Evolutionary conservation across 2,329 filamentous ascomycete species (phyloP).

Genomic region (Pseudogymnoascus sp.): DNA sequence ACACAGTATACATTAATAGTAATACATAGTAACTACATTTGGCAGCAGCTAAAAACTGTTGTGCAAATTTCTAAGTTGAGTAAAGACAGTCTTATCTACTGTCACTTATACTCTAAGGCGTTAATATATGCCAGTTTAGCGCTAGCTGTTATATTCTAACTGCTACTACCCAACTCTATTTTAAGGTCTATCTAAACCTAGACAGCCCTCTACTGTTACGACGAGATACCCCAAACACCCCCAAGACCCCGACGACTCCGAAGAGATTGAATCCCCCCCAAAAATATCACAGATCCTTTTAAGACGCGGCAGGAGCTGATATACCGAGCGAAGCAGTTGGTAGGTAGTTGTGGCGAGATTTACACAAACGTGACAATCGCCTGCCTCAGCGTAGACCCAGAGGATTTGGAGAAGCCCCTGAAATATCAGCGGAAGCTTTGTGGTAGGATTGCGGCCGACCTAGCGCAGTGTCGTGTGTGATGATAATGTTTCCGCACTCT

Average conservation of each 20-base stretch:
- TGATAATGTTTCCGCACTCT: neutral
- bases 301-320: neutral
- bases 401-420: conserved; percentile 21
- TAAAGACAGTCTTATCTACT: neutral
- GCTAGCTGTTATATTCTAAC: too few species aligned
- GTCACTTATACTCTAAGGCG: neutral
- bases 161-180: too few species aligned
- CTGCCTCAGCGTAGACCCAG: neutral
- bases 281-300: neutral
- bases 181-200: too few species aligned
- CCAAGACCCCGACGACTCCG: too few species aligned
- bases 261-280: too few species aligned
- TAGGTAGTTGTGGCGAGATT: neutral
- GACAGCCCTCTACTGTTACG: too few species aligned
- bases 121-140: neutral
- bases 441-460: neutral
- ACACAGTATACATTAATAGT: neutral
- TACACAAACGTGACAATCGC: neutral
- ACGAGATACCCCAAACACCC: too few species aligned
- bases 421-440: neutral
- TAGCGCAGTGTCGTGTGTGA: neutral
- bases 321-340: neutral
- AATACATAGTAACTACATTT: neutral
- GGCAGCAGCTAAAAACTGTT: neutral
- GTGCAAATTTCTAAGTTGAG: neutral